Base-by-base conservation (phyloP, 495 filamentous ascomycete species). In the Chaetomidium leptoderma region DNA sequence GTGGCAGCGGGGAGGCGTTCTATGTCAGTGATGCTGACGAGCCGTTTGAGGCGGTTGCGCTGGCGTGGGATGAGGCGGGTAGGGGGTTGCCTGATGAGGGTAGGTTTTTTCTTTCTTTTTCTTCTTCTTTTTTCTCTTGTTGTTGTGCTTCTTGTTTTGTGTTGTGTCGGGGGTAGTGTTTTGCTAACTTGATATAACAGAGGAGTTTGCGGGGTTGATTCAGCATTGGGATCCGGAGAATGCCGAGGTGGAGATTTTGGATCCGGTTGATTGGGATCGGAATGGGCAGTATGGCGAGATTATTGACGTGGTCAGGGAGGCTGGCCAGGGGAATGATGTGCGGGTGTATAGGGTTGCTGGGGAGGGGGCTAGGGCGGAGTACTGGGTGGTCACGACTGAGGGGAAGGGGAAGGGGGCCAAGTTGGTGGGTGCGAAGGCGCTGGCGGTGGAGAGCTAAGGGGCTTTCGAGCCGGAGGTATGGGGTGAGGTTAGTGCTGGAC, bases 11-110 rank as follows among this genome's bases (percentile, higher is more conserved):
- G 29, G 81, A 88, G 54, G 78, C 72, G 45, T 86, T 83, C 64
- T 95, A 92, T 69, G 69, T 81, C 4, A 91, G 86, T 53, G 91
- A 96, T 57, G 80, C 88, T 6, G 91, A 96, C 71, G 88, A 92
- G 74, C 86, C 86, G 35, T 96, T 92, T 70, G 85, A 85, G 67
- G 81, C 83, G 2, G 89, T 96, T 5, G 79, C 75, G 49, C 64
- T 95, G 62, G 74, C 72, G 57, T 91, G 79, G 79, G 74, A 78
- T 42, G 84, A 81, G 39, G 66, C 56, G 36, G 75, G 75, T 39
- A 78, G 74, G 35, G 68, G 70, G 39, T 77, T 86, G 69, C 86
- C 86, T 36, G 83, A 81, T 68, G 74, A 84, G 68, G 80, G 86
- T 87, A 66, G 37, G 78, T 77, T 53, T 33, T 24, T 40, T 63